Base-by-base conservation (phyloP, 352 stramenopile species). In the Globisporangium paroecandrum region DNA sequence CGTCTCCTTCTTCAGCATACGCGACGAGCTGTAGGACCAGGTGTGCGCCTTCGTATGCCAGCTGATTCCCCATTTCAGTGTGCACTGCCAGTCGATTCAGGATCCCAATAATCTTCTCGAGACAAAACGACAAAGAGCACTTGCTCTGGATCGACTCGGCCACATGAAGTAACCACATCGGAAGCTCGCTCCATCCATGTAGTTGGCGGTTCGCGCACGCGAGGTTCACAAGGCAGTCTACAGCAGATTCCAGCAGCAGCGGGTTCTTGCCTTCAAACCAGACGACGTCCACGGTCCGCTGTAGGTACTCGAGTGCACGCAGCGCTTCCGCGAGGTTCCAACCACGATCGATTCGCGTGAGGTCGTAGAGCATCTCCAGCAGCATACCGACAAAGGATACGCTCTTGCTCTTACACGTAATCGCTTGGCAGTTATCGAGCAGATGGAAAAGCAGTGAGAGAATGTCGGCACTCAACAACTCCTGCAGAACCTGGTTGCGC, bases 61-160 rank as follows among this genome's bases (percentile, higher is more conserved):
- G 73, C 1, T 61, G 49, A 27, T 65, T 72, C 10, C 67, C 56
- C 25, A 76, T 73, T 7, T 60, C 41, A 1, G 56, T 61, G 55
- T 81, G 61, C 34, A 83, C 66, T 0, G 64, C 51, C 9, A 87
- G 75, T 51, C 75, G 69, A 8, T 69, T 64, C 1, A 87, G 60
- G 24, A 85, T 72, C 15, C 77, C 77, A 34, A 83, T 68, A 61
- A 83, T 74, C 54, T 87, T 84, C 65, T 87, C 79, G 1, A 83
- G 66, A 27, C 67, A 78, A 54, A 70, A 66, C 12, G 65, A 62
- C 6, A 54, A 27, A 0, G 43, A 69, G 12, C 46, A 55, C n/a
- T 69, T 32, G n/a, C 62, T 61, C 32, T 83, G 70, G 15, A 85
- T 69, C 1, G 58, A 69, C 22, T 75, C 66, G 0, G 73, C 75